Conservation (phyloP, 139 green algal genomes). For the Ettlia oleoabundans region DNA sequence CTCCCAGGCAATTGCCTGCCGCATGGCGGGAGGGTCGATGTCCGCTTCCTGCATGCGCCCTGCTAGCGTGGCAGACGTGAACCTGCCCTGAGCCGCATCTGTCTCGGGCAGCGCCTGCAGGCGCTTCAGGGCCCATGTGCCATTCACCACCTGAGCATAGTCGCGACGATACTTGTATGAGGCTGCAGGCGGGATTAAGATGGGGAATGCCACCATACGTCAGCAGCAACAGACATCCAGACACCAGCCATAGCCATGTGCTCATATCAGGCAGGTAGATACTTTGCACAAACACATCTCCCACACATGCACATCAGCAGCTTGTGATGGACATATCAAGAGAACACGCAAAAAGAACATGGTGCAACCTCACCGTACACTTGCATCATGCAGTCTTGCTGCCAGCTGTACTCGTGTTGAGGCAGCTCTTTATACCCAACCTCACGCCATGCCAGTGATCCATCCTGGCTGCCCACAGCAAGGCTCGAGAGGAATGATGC, state of each 20-base stretch:
- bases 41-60: background rate
- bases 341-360: too few relatives aligned
- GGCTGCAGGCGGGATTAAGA: constrained; percentile 36
- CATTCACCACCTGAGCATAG: constrained; percentile 38
- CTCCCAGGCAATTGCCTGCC: constrained; percentile 57
- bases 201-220: too few relatives aligned
- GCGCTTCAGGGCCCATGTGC: background rate
- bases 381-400: background rate
- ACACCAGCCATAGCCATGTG: too few relatives aligned
- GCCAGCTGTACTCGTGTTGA: constrained; percentile 18
- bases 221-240: too few relatives aligned
- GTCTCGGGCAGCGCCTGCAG: constrained; percentile 17
- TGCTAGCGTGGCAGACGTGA: background rate
- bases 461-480: constrained; percentile 17
- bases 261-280: too few relatives aligned
- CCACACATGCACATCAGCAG: too few relatives aligned
- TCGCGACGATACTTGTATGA: constrained; percentile 57
- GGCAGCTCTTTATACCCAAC: constrained; percentile 25
- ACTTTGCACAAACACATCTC: too few relatives aligned
- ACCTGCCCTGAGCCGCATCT: background rate
- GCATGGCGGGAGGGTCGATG: constrained; percentile 51
- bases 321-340: too few relatives aligned
- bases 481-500: too few relatives aligned
- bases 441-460: constrained; percentile 5
- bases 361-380: constrained; percentile 33